Evolutionary conservation across 2,329 filamentous ascomycete genomes (phyloP), one percentile per base, ranked within the genome.

Genomic region (Mycogone perniciosa): DNA sequence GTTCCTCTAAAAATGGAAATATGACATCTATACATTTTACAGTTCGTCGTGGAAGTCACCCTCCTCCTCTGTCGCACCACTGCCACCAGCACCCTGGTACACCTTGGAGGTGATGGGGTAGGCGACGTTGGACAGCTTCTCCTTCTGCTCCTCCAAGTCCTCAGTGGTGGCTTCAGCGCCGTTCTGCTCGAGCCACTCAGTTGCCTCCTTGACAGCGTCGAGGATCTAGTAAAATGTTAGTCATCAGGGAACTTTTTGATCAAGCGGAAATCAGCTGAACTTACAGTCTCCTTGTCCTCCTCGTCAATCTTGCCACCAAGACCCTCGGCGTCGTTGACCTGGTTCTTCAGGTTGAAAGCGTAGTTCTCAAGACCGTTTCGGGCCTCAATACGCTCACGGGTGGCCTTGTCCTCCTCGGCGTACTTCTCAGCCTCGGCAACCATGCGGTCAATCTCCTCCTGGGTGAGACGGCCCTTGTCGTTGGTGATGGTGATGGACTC

Each of bases 71-170:
- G 20, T 20, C 29, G 44, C 81, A 60, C 77, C 80, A 57, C 79
- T 82, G 60, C 80, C 85, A 48, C 67, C 71, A 62, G 81, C 83
- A 64, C 79, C 77, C 62, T 77, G 71, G 79, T 96, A 96, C 66
- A 96, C 81, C 84, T 99, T 99, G 78, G 89, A 95, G 64, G 93
- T 99, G 76, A 99, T 99, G 61, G 93, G 93, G 78, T 97, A 96
- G 49, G 93, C 93, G 59, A 96, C 88, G 71, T 88, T 87, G 64
- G 88, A 95, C 61, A 99, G 82, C 82, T 96, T 96, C 87, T 99
- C 92, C 81, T 95, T 96, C 80, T 97, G 92, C 83, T 99, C 93
- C 74, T 96, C 91, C 64, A 97, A 96, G 78, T 97, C 93, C 77
- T 96, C 92, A 54, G 89, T 80, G 60, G 79, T 82, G 58, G 93